phyloP scores from a whole-genome alignment of 768 basidiomycete species.

The Panus rudis region DNA sequence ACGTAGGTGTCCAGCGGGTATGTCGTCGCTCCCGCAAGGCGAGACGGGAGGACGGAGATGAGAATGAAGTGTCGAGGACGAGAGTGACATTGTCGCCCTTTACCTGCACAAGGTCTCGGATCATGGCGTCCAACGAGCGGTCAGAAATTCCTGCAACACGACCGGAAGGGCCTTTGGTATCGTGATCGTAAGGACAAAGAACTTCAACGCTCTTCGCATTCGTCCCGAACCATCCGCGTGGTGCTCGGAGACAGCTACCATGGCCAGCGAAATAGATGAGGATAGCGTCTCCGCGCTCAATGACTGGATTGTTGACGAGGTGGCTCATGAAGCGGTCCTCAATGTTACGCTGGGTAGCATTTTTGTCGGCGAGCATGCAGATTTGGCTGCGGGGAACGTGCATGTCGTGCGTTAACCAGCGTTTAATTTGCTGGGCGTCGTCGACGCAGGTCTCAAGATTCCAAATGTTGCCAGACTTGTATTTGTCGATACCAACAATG shows the following conservation, averaged over 20 bases:
- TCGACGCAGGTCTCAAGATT: slow-evolving; percentile 59
- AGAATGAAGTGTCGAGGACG: slow-evolving; percentile 61
- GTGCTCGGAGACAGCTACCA: slow-evolving; percentile 52
- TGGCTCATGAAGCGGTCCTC: slow-evolving; percentile 57
- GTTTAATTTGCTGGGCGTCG: slow-evolving; percentile 52
- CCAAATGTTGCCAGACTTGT: slow-evolving; percentile 55
- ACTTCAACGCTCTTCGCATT: slow-evolving; percentile 43
- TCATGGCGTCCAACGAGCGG: slow-evolving; percentile 54
- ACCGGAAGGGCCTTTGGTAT: slow-evolving; percentile 39
- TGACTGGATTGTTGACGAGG: slow-evolving; percentile 52
- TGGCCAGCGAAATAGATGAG: slow-evolving; percentile 72
- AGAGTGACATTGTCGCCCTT: slow-evolving; percentile 70
- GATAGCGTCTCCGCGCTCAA: slow-evolving; percentile 57
- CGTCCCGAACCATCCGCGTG: slow-evolving; percentile 50
- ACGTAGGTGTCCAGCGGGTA: slow-evolving; percentile 55
- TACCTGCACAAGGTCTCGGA: slow-evolving; percentile 43
- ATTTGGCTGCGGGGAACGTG: slow-evolving; percentile 54
- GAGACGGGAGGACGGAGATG: slow-evolving; percentile 31
- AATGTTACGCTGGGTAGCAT: slow-evolving; percentile 56
- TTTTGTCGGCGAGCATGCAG: slow-evolving; percentile 45
- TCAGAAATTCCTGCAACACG: slow-evolving; percentile 60
- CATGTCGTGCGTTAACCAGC: slow-evolving; percentile 50
- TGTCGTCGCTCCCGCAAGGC: slow-evolving; percentile 37
- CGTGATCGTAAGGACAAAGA: slow-evolving; percentile 62
- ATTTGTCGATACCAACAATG: slow-evolving; percentile 62